Percentiles rank a stretch among this genome's conserved stretches.
phyloP scores from a whole-genome alignment of 2,329 filamentous ascomycete species.

The Zymoseptoria pseudotritici region DNA sequence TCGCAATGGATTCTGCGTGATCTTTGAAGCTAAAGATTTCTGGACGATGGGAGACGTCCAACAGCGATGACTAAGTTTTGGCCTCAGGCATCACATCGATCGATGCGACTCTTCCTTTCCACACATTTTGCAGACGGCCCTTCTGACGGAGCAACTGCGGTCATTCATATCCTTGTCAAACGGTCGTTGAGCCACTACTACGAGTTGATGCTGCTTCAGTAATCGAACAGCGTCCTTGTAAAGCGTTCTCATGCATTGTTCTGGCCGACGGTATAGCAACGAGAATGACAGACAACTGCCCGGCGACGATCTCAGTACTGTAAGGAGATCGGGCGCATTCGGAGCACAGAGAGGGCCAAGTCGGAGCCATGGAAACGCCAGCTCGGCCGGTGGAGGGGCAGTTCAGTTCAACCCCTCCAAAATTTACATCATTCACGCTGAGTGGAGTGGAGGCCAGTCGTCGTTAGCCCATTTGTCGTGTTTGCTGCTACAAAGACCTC shows the following conservation, averaged over 20 bases:
- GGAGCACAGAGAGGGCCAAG: background rate
- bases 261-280: background rate
- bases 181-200: background rate
- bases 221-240: background rate
- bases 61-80: background rate
- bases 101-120: background rate
- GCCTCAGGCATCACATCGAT: background rate
- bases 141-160: background rate
- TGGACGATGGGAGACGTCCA: background rate
- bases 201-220: background rate
- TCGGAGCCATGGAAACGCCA: background rate
- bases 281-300: background rate
- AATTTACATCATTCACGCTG: background rate
- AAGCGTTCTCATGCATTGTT: background rate
- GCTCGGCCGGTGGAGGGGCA: background rate
- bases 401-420: background rate
- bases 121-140: background rate
- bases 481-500: background rate
- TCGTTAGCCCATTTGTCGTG: background rate
- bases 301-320: background rate
- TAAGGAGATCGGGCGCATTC: background rate
- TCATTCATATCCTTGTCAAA: background rate
- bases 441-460: background rate
- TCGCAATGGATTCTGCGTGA: background rate
- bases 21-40: background rate